These are phyloP conservation scores for Galerina sulciceps DNA, from an alignment of 768 basidiomycete genomes.

Conservation along the genomic window DNA sequence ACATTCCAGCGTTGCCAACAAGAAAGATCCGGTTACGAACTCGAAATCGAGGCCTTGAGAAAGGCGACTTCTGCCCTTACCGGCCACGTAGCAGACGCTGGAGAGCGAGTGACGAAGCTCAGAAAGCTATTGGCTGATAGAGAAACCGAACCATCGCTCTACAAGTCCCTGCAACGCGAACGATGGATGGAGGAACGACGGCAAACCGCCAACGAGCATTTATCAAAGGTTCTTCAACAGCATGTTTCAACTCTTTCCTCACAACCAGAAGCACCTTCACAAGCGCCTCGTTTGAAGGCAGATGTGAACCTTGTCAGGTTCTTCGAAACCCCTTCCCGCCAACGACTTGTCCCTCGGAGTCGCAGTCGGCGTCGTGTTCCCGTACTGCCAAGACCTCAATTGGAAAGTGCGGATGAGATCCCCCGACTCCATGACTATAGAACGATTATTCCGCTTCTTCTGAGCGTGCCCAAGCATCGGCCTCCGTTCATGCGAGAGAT, in stretches of 20 bases:
- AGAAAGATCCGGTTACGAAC: constrained; percentile 42
- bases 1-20: constrained; percentile 34
- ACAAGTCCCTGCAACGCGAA: constrained; percentile 44
- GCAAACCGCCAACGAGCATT: constrained; percentile 36
- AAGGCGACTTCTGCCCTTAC: constrained; percentile 46
- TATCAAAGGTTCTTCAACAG: constrained; percentile 38
- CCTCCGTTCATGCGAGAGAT: background rate
- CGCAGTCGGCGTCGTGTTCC: constrained; percentile 29
- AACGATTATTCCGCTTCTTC: constrained; percentile 1
- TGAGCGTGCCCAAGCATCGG: background rate
- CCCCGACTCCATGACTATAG: constrained; percentile 15
- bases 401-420: constrained; percentile 32
- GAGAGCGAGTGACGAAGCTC: constrained; percentile 44
- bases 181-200: constrained; percentile 57
- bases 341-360: constrained; percentile 36
- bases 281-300: background rate
- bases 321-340: constrained; percentile 39
- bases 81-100: constrained; percentile 48
- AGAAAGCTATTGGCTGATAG: constrained; percentile 40
- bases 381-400: constrained; percentile 2
- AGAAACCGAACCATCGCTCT: constrained; percentile 39
- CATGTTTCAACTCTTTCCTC: constrained; percentile 34
- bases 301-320: constrained; percentile 41
- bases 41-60: constrained; percentile 52
- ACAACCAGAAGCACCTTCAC: background rate